Percentiles rank a stretch among this genome's conserved stretches.
Conservation (phyloP, 768 basidiomycete species). For the Leucosporidium yakuticum region DNA sequence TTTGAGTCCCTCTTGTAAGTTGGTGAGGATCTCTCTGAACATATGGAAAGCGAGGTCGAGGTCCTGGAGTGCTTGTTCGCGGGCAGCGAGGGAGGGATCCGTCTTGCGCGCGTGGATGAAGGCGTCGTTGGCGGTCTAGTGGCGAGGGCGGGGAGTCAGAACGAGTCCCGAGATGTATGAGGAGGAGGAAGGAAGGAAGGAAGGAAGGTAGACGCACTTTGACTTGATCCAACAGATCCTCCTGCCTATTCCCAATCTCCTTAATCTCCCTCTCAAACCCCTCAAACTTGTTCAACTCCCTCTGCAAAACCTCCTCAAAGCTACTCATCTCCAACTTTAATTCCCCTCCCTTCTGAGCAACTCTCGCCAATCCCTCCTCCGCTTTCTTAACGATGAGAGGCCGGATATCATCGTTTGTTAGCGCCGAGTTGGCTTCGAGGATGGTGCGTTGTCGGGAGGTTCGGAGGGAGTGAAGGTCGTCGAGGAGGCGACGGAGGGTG, state of each 20-base stretch:
- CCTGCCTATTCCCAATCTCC: constrained; percentile 58
- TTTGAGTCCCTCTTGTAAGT: constrained; percentile 67
- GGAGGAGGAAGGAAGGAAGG: background rate
- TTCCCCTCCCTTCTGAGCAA: constrained; percentile 45
- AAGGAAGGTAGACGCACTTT: constrained; percentile 49
- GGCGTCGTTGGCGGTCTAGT: constrained; percentile 59
- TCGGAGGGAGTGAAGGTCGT: constrained; percentile 69
- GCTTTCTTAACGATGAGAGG: constrained; percentile 62
- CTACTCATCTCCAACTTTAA: constrained; percentile 58
- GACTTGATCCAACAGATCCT: constrained; percentile 59
- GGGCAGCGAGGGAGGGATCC: constrained; percentile 59
- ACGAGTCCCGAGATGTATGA: background rate
- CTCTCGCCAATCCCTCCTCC: constrained; percentile 45
- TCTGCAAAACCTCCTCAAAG: constrained; percentile 75
- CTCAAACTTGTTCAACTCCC: constrained; percentile 75
- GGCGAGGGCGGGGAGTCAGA: background rate
- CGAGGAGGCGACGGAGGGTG: constrained; percentile 69
- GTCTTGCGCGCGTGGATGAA: constrained; percentile 63
- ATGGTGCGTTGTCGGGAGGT: constrained; percentile 59
- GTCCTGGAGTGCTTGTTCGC: constrained; percentile 73
- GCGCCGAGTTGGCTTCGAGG: constrained; percentile 57
- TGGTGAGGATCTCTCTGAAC: constrained; percentile 73
- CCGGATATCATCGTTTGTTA: constrained; percentile 66
- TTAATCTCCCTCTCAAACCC: constrained; percentile 51
- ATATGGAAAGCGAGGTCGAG: constrained; percentile 81